Evolutionary conservation across 2,329 filamentous ascomycete genomes (phyloP), one percentile per base, ranked within the genome.

Genomic region (Rosellinia necatrix): DNA sequence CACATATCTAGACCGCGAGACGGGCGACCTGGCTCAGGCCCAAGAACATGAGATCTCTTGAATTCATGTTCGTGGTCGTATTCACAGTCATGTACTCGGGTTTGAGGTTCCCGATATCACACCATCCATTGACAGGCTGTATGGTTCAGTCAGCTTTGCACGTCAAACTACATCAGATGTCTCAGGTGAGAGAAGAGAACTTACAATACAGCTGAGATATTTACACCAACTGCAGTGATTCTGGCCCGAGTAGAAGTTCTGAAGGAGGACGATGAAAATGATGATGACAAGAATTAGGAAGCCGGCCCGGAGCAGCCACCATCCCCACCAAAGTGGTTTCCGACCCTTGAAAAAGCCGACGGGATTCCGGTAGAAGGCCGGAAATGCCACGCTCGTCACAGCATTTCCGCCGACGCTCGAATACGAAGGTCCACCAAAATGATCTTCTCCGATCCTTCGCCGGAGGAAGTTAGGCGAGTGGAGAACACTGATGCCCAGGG

Each of bases 241-340:
- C 56, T 83, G 82, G 71, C 88, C 87, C 61, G 83, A 83, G 75
- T 97, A 97, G 71, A 99, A 99, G 76, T 97, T 94, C 70, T 92
- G 86, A 58, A 97, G 73, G 49, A 99, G 78, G 40, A 97, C 76
- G 59, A 96, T 89, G 71, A 97, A 97, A 1, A 88, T 88, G 35
- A 96, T 82, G 30, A 96, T 79, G 29, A 92, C 89, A n/a, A 86
- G 82, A 6, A 96, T 82, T 48, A 99, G 76, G 21, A 89, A 87
- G 0, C 82, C 91, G 1, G 83, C 90, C 15, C 94, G 84, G 24
- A 97, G 81, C 19, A 96, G 74, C 93, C 93, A 97, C 94, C 94
- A 99, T 5, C 78, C 89, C 94, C 94, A 99, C 94, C 94, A 99
- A 6, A 96, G 80, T 19, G 90, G 89, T 72, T 96, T 96, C 15